phyloP scores from a whole-genome alignment of 75 land plant species.

The Sequoiadendron giganteum region DNA sequence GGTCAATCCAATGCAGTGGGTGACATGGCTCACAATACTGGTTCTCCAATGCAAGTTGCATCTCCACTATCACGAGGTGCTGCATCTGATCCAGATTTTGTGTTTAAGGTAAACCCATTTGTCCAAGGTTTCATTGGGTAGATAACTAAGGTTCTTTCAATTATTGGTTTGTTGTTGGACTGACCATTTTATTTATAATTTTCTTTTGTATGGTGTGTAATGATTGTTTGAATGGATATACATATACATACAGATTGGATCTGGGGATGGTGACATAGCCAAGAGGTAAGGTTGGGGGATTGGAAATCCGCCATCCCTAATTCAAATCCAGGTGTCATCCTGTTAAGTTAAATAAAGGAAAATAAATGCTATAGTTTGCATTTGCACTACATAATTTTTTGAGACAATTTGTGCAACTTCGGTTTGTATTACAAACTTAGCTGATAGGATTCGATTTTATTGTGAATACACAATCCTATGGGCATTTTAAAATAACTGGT shows the following conservation, averaged over 20 bases:
- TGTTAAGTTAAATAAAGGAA: too few species aligned
- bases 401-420: background rate
- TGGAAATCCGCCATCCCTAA: too few species aligned
- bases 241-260: background rate
- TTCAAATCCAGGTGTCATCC: too few species aligned
- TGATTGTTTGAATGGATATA: background rate
- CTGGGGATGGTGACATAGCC: too few species aligned
- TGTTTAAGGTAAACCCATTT: constrained; percentile 62
- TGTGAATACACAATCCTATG: too few species aligned
- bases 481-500: too few species aligned
- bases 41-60: constrained; percentile 87
- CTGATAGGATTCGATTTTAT: background rate
- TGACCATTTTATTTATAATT: background rate
- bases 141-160: background rate
- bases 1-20: constrained; percentile 63
- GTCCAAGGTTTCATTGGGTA: background rate
- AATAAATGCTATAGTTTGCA: background rate
- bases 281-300: too few species aligned
- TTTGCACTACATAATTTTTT: background rate
- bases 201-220: background rate
- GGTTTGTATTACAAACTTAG: background rate
- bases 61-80: constrained; percentile 34
- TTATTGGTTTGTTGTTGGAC: background rate
- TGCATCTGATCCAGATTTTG: constrained; percentile 61
- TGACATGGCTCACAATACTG: constrained; percentile 75